A percentile compares a stretch with the other conserved stretches of the same genome.
Evolutionary conservation across 352 stramenopile genomes (phyloP).

Genomic region (Globisporangium cylindrosporum): DNA sequence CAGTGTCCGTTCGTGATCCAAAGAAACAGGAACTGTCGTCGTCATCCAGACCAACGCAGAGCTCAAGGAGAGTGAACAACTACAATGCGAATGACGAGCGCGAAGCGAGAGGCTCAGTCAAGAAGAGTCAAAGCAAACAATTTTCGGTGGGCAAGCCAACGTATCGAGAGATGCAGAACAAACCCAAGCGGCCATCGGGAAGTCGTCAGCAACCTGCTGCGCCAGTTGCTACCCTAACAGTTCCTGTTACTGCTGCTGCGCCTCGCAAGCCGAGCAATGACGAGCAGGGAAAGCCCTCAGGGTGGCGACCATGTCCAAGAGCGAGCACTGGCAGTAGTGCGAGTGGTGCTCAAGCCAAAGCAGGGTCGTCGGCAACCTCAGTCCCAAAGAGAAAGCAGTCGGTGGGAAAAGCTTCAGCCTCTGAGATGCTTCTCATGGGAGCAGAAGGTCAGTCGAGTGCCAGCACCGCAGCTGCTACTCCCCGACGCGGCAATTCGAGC

Average conservation of each 20-base stretch:
- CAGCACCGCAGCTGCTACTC: background rate
- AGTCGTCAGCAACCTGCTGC: background rate
- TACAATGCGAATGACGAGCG: background rate
- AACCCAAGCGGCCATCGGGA: background rate
- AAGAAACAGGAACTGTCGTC: background rate
- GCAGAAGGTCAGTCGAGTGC: background rate
- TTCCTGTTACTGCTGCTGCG: background rate
- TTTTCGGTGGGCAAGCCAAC: background rate
- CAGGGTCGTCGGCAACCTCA: background rate
- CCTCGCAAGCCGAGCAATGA: conserved; percentile 9
- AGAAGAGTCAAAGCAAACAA: background rate
- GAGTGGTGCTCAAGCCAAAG: background rate
- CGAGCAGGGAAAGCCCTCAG: background rate
- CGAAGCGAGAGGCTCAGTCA: background rate
- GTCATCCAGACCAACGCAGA: background rate
- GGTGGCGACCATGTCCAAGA: conserved; percentile 5
- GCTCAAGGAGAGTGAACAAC: background rate
- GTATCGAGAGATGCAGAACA: background rate
- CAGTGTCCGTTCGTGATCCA: conserved; percentile 1
- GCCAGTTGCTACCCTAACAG: background rate
- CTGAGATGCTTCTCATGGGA: conserved; percentile 17
- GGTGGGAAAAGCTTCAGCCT: background rate
- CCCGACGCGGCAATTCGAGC: background rate
- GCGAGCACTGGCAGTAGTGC: background rate
- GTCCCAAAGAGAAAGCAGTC: conserved; percentile 11